Percentiles rank a stretch among this genome's conserved stretches.
Evolutionary conservation across 176 grass and related monocot species (phyloP).

Genomic region (Ensete ventricosum): DNA sequence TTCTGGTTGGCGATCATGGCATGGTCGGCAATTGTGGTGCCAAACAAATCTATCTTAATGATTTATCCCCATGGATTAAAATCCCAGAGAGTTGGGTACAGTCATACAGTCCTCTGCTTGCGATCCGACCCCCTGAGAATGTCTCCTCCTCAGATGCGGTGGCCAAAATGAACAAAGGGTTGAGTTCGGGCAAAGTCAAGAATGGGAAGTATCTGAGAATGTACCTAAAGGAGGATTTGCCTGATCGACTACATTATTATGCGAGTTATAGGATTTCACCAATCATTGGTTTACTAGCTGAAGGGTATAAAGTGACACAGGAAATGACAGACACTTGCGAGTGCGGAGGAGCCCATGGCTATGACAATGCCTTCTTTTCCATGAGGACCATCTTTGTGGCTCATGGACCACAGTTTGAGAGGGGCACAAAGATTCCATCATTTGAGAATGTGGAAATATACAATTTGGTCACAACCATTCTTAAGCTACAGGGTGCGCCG

Average conservation of each 20-base stretch:
- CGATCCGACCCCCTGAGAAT: constrained; percentile 43
- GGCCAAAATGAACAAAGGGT: constrained; percentile 76
- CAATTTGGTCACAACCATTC: constrained; percentile 68
- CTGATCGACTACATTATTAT: constrained; percentile 54
- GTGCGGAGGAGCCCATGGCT: constrained; percentile 79
- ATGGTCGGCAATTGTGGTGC: constrained; percentile 80
- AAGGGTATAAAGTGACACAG: constrained; percentile 77
- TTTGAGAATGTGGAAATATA: constrained; percentile 88
- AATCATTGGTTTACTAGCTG: constrained; percentile 49
- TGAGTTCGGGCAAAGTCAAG: constrained; percentile 55
- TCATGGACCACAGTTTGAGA: constrained; percentile 60
- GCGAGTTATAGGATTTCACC: constrained; percentile 70
- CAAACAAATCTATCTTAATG: constrained; percentile 61
- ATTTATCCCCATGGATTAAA: constrained; percentile 55
- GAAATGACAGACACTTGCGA: constrained; percentile 26
- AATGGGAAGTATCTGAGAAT: constrained; percentile 60
- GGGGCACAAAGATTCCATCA: constrained; percentile 50
- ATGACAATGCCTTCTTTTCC: constrained; percentile 83
- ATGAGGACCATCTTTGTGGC: constrained; percentile 85
- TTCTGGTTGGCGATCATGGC: constrained; percentile 68
- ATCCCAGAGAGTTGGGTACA: constrained; percentile 53
- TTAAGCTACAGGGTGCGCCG: constrained; percentile 51
- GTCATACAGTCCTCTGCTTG: constrained; percentile 54
- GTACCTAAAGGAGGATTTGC: constrained; percentile 80
- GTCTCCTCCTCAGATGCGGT: constrained; percentile 45